Percentiles rank a stretch among this genome's conserved stretches.
Conservation (phyloP, 129 eudicot species). For the Flaveria sonorensis region DNA sequence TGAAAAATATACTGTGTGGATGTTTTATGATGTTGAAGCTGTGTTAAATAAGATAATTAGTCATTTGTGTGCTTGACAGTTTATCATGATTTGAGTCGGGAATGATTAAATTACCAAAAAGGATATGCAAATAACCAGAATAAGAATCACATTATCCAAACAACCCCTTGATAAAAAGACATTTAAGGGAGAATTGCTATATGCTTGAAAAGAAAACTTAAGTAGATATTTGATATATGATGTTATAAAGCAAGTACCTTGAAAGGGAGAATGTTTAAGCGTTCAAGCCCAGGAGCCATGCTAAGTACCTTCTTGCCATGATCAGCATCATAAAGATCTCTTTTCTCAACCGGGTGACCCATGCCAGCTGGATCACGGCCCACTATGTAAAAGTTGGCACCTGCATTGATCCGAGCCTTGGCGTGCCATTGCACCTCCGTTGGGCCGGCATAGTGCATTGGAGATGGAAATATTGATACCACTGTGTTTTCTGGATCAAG, state of each 20-base stretch:
- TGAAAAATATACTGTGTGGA: too few relatives aligned
- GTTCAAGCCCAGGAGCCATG: constrained; percentile 99
- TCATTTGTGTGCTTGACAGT: too few relatives aligned
- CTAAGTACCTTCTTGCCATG: constrained; percentile 93
- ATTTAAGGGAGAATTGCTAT: too few relatives aligned
- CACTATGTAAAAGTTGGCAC: constrained; percentile 92
- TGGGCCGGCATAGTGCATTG: constrained; percentile 98
- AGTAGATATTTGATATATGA: too few relatives aligned
- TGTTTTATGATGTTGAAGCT: too few relatives aligned
- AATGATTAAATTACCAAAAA: too few relatives aligned
- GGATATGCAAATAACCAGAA: background rate
- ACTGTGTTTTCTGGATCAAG: constrained; percentile 91
- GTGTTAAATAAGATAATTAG: too few relatives aligned
- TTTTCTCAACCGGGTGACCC: constrained; percentile 83
- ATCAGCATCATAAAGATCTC: constrained; percentile 92
- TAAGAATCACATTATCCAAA: background rate
- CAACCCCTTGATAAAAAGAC: background rate
- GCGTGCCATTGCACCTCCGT: constrained; percentile 99
- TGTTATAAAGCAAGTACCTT: constrained; percentile 47
- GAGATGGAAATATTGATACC: constrained; percentile 96
- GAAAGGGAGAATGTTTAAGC: constrained; percentile 91
- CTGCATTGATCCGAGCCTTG: constrained; percentile 95
- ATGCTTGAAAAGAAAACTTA: too few relatives aligned
- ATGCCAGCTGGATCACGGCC: constrained; percentile 96
- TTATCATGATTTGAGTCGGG: too few relatives aligned